Evolutionary conservation across 2,329 filamentous ascomycete genomes (phyloP), one percentile per base, ranked within the genome.

Genomic region (Epichloe typhina): DNA sequence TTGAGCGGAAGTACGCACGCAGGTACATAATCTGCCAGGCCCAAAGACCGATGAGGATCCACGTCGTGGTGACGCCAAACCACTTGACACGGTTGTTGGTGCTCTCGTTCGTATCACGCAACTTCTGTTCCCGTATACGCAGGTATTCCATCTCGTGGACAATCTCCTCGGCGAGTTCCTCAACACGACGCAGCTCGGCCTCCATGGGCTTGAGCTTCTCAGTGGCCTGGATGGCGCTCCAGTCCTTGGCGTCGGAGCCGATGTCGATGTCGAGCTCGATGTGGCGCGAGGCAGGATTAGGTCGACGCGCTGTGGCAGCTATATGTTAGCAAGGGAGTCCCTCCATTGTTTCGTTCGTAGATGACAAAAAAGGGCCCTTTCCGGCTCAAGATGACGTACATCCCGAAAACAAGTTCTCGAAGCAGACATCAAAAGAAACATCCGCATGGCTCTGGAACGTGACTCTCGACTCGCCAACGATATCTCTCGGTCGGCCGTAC

Each of bases 131-230:
- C 61, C 93, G 81, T 39, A 69, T 62, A 58, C 93, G 81, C 61
- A 98, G 80, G 72, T 97, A 98, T 57, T 97, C 91, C 91, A 98
- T 95, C 77, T 97, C 91, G 56, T 70, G 70, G 46, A 96, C 91
- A 56, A 97, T 82, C 72, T 97, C 91, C 57, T 75, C 77, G 39
- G 95, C 86, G 65, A 91, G 78, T 72, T 96, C 93, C 68, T 95
- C 89, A 63, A 97, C 86, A 59, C 89, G 83, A 62, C 90, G 84
- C 63, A 98, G 80, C 68, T 97, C 93, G 17, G 88, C 89, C 73
- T 98, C 93, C 61, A 96, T 82, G 46, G 93, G 93, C 79, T 95
- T 95, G 61, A 98, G 83, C 77, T 97, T 97, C 80, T 98, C 93
- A 56, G 84, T 86, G 52, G 88, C 88, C 72, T 96, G 89, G 66